These are phyloP conservation scores for Alternaria infectoria DNA, from an alignment of 2,329 filamentous ascomycete species.

Conservation along the genomic window DNA sequence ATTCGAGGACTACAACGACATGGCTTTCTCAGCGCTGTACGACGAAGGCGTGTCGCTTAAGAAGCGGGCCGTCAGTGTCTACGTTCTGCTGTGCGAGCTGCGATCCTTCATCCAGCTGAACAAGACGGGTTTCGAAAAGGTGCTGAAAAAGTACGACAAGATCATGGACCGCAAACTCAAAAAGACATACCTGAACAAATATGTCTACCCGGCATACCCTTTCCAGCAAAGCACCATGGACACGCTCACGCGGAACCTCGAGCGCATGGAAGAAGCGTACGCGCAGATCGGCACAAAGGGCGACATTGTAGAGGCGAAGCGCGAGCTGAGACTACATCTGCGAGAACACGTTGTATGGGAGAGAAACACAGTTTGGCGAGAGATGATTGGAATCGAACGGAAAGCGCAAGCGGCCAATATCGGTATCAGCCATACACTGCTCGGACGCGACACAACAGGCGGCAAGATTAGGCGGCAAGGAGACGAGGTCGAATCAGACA, in stretches of 20 bases:
- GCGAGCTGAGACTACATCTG: constrained; percentile 87
- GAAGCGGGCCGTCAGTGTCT: constrained; percentile 85
- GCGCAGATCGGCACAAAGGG: constrained; percentile 82
- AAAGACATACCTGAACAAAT: constrained; percentile 72
- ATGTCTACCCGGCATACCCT: constrained; percentile 79
- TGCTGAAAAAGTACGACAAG: constrained; percentile 98
- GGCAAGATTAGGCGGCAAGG: constrained; percentile 78
- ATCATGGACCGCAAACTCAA: constrained; percentile 85
- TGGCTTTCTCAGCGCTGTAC: constrained; percentile 72
- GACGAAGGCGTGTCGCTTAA: constrained; percentile 83
- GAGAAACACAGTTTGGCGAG: constrained; percentile 96
- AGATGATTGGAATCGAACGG: constrained; percentile 97
- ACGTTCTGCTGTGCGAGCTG: constrained; percentile 91
- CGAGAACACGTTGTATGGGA: constrained; percentile 99
- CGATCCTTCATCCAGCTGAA: constrained; percentile 97
- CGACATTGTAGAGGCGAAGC: constrained; percentile 76
- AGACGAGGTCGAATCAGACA: constrained; percentile 72
- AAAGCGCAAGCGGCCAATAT: constrained; percentile 94
- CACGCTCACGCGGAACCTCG: constrained; percentile 73
- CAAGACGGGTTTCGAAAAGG: constrained; percentile 94
- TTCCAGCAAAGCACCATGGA: constrained; percentile 78
- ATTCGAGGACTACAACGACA: constrained; percentile 81
- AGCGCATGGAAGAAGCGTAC: constrained; percentile 78
- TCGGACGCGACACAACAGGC: constrained; percentile 75
- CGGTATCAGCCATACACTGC: constrained; percentile 76